Evolutionary conservation across 2,329 filamentous ascomycete genomes (phyloP).

Genomic region (Venturia effusa): DNA sequence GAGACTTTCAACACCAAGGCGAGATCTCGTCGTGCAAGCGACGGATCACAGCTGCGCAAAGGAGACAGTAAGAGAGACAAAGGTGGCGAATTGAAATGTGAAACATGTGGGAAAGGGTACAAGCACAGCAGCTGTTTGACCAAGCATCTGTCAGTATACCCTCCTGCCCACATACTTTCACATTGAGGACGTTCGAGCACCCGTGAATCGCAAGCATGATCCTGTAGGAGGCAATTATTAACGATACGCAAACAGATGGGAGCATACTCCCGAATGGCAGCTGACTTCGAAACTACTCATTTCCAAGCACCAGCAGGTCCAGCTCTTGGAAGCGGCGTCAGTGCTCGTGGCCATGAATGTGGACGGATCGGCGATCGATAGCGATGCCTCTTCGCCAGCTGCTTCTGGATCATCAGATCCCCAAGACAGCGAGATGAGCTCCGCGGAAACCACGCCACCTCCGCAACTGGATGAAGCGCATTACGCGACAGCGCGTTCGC

Average conservation of each 20-base stretch:
- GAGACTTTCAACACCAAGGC: slow-evolving; percentile 35
- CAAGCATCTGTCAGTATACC: slow-evolving; percentile 96
- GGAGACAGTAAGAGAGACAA: slow-evolving; percentile 69
- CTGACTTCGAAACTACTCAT: slow-evolving; percentile 95
- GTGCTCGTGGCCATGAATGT: slow-evolving; percentile 85
- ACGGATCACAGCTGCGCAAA: slow-evolving; percentile 73
- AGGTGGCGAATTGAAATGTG: slow-evolving; percentile 82
- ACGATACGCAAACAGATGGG: slow-evolving; percentile 59
- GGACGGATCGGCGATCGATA: slow-evolving; percentile 54
- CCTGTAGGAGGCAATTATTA: not conserved
- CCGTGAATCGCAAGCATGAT: slow-evolving; percentile 18
- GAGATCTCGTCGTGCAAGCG: slow-evolving; percentile 59
- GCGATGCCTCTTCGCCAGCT: slow-evolving; percentile 74
- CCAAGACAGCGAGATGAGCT: slow-evolving; percentile 66
- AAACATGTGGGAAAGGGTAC: slow-evolving; percentile 98
- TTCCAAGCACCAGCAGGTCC: slow-evolving; percentile 98
- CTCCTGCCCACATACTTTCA: slow-evolving; percentile 32
- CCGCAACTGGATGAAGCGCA: slow-evolving; percentile 42
- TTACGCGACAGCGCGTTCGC: not conserved
- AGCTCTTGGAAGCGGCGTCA: slow-evolving; percentile 92
- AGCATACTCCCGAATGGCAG: slow-evolving; percentile 97
- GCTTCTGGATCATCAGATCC: slow-evolving; percentile 70
- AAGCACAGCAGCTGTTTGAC: slow-evolving; percentile 99
- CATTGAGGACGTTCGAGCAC: slow-evolving; percentile 21
- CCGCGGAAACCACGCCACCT: slow-evolving; percentile 84